Conservation (phyloP, 2,329 filamentous ascomycete species). For the Botrytis deweyae region DNA sequence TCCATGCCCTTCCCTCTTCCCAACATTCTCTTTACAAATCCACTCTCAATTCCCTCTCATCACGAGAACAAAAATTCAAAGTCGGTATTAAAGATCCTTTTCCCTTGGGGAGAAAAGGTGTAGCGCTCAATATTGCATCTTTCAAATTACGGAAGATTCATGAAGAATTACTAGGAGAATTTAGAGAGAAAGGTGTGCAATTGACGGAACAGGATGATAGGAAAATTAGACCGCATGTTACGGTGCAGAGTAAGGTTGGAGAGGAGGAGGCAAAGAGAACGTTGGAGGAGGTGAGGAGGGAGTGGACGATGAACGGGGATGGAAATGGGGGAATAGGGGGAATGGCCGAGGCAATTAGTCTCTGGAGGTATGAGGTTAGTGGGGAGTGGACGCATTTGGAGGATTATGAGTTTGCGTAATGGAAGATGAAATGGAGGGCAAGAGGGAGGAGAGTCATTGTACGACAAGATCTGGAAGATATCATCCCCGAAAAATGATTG, state of each 20-base stretch:
- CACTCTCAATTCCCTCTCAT: neutral
- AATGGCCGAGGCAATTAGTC: constrained; percentile 14
- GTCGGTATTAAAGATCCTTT: constrained; percentile 12
- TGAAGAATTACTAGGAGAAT: neutral
- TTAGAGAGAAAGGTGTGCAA: neutral
- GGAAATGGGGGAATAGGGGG: neutral
- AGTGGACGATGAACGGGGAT: neutral
- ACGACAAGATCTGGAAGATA: neutral
- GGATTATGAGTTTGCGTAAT: constrained; percentile 17
- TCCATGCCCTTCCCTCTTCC: constrained; percentile 20
- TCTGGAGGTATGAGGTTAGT: constrained; percentile 24
- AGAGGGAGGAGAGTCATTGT: neutral
- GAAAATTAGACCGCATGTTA: constrained; percentile 20
- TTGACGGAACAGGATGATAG: constrained; percentile 22
- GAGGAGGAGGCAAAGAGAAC: constrained; percentile 17
- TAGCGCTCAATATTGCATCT: constrained; percentile 1
- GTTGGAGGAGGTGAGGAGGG: constrained; percentile 5
- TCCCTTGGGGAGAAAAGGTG: neutral
- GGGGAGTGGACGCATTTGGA: constrained; percentile 22
- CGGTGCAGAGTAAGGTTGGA: constrained; percentile 23
- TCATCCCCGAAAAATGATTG: neutral
- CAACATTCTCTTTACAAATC: neutral
- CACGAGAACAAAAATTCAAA: constrained; percentile 16
- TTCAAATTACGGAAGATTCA: neutral
- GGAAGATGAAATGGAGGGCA: neutral